Conservation (phyloP, 2,329 filamentous ascomycete genomes). For the Cladosporium austrohemisphaericum region DNA sequence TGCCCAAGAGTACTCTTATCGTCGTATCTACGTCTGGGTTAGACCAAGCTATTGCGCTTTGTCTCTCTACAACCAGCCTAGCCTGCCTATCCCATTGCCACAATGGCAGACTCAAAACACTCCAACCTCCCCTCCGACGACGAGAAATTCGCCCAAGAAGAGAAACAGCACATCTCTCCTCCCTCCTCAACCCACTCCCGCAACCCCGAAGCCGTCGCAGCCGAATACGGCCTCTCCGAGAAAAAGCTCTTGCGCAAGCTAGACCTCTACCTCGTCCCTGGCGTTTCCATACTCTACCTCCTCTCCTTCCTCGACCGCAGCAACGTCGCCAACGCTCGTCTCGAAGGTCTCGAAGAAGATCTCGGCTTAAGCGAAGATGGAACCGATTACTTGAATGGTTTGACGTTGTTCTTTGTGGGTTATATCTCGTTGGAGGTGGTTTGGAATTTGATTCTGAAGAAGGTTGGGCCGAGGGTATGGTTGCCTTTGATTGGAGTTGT, state of each 20-base stretch:
- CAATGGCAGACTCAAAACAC: background rate
- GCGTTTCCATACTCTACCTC: slow-evolving; percentile 30
- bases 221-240: slow-evolving; percentile 47
- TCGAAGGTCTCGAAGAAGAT: slow-evolving; percentile 34
- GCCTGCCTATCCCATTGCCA: background rate
- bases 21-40: no score
- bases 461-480: slow-evolving; percentile 42
- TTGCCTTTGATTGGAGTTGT: slow-evolving; percentile 32
- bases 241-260: slow-evolving; percentile 57
- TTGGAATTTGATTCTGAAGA: slow-evolving; percentile 44
- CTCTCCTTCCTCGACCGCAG: slow-evolving; percentile 16
- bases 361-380: slow-evolving; percentile 40
- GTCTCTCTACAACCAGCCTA: background rate
- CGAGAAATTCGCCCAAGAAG: background rate
- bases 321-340: slow-evolving; percentile 42
- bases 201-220: slow-evolving; percentile 17
- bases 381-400: slow-evolving; percentile 61
- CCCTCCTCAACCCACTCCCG: background rate
- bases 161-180: background rate
- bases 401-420: slow-evolving; percentile 62
- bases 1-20: no score
- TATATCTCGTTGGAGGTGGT: slow-evolving; percentile 48
- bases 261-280: slow-evolving; percentile 40
- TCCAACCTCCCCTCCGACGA: slow-evolving; percentile 1
- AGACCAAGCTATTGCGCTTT: background rate